Evolutionary conservation across 2,329 filamentous ascomycete species (phyloP), one percentile per base, ranked within the genome.

Genomic region (Pyrenophora teres): DNA sequence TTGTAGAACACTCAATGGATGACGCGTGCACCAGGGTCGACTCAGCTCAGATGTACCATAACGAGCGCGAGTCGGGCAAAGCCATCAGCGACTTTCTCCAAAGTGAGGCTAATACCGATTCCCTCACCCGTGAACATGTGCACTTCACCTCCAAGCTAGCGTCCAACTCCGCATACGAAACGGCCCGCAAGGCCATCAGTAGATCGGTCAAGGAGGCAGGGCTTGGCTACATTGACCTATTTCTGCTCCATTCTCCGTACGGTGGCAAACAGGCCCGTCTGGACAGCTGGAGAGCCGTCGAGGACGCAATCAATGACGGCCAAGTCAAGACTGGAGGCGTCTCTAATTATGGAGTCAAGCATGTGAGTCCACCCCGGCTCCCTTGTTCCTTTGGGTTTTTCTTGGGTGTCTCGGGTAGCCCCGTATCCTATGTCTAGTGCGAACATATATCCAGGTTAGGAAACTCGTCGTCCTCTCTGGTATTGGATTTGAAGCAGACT

Each of bases 131-230:
- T 4, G 82, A 86, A 50, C 85, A 92, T 64, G 78, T 94, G 46
- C 90, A 90, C 73, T 92, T 90, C 71, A 94, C 90, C 0, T 88
- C 87, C 31, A 95, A 94, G 76, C 80, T 94, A 12, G 85, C 84
- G 1, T 84, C 80, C 51, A 89, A 86, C 67, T 79, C 79, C 1
- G 81, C 81, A 4, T 93, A 92, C 70, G 81, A 87, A n/a, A 76
- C 78, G 3, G 88, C 88, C 19, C 81, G 86, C 42, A 77, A 76
- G 54, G 86, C 87, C 0, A 89, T 94, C 57, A 83, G 80, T 55
- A 70, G 82, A 67, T 87, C 83, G 25, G 78, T 92, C 3, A 79
- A 84, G 40, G 81, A 82, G 49, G 86, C 83, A 19, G 87, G 85
- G 0, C 74, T 92, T 25, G 87, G 84, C 0, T 92, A 92, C 70